A percentile compares a stretch with the other conserved stretches of the same genome.
These are phyloP conservation scores for Kitagawia praeruptora DNA, from an alignment of 129 eudicot species.

Conservation along the genomic window DNA sequence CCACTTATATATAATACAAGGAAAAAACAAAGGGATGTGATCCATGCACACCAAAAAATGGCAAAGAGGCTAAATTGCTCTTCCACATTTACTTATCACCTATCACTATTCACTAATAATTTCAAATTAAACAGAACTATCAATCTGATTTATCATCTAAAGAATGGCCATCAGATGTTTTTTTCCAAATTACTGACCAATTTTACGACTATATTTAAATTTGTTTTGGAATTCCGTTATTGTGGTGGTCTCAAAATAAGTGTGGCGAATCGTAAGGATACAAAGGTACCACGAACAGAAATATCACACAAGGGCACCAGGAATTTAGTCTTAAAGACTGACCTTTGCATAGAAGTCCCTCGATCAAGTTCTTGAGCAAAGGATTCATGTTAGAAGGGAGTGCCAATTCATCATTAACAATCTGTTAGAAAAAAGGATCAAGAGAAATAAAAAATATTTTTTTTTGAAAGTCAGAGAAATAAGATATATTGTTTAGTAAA, in stretches of 20 bases:
- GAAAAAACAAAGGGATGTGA: too few relatives aligned
- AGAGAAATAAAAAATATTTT: neutral
- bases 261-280: neutral
- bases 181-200: neutral
- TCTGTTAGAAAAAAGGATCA: slow-evolving; percentile 28
- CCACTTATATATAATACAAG: too few relatives aligned
- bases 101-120: neutral
- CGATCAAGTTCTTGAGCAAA: slow-evolving; percentile 57
- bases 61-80: too few relatives aligned
- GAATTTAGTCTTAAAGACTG: neutral
- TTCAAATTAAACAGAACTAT: neutral
- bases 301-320: neutral
- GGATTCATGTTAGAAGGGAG: slow-evolving; percentile 64
- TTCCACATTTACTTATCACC: neutral
- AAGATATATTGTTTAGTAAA: neutral
- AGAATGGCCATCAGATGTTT: neutral
- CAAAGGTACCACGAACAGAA: neutral
- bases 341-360: slow-evolving; percentile 99
- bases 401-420: slow-evolving; percentile 51
- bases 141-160: neutral
- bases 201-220: neutral
- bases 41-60: too few relatives aligned
- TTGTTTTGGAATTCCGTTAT: neutral
- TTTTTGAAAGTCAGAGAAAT: neutral
- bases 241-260: neutral